Percentiles rank a stretch among this genome's conserved stretches.
Conservation (phyloP, 1,139 yeast genomes). For the Hyphopichia wangnamkhiaoensis region DNA sequence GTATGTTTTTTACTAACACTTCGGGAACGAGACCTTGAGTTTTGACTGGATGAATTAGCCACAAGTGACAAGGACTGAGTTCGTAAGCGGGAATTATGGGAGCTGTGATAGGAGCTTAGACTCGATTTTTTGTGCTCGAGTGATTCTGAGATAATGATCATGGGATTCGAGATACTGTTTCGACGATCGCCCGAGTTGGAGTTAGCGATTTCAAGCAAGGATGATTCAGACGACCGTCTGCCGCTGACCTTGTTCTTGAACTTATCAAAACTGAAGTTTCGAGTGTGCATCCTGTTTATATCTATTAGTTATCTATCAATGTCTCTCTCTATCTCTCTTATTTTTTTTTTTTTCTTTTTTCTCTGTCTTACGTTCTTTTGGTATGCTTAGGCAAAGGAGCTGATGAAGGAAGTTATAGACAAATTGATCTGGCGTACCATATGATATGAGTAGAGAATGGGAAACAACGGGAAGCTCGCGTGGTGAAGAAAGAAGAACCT, state of each 20-base stretch:
- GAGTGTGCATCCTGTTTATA: constrained; percentile 11
- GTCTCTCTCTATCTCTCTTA: too few species aligned
- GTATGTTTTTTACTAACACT: constrained; percentile 30
- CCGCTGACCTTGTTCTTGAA: constrained; percentile 18
- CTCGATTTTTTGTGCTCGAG: constrained; percentile 1
- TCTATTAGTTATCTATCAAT: not conserved
- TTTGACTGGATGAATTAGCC: constrained; percentile 15
- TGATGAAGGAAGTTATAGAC: too few species aligned
- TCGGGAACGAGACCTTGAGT: constrained; percentile 17
- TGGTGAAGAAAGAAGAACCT: too few species aligned
- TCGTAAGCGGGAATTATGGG: constrained; percentile 12
- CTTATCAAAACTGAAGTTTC: constrained; percentile 21
- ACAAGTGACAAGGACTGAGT: constrained; percentile 19
- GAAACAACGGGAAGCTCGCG: too few species aligned
- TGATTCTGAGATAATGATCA: constrained; percentile 20
- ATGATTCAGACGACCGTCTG: constrained; percentile 16
- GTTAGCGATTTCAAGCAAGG: constrained; percentile 14
- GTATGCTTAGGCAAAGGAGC: too few species aligned
- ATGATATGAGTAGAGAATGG: too few species aligned
- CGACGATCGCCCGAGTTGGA: constrained; percentile 13
- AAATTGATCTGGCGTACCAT: too few species aligned
- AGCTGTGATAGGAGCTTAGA: not conserved
- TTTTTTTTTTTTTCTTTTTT: too few species aligned
- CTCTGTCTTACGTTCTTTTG: too few species aligned
- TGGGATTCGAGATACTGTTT: constrained; percentile 21